These are phyloP conservation scores for Asparagopsis taxiformis DNA, from an alignment of 31 red algal species.

Conservation along the genomic window DNA sequence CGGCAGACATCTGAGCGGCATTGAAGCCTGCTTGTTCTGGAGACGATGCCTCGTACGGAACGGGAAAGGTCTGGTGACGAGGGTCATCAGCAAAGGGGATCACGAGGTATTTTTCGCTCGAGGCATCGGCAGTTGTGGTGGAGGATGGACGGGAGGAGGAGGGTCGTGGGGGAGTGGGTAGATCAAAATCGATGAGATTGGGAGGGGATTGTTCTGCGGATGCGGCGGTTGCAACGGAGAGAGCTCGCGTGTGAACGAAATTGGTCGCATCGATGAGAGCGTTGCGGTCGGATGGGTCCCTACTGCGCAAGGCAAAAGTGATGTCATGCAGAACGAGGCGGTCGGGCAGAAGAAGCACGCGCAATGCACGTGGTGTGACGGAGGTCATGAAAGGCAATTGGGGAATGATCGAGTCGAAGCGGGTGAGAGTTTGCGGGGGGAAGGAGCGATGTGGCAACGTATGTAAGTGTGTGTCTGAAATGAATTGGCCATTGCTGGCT, in stretches of 20 bases:
- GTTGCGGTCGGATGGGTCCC: slow-evolving; percentile 69
- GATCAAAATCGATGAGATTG: slow-evolving; percentile 40
- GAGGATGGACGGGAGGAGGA: not conserved
- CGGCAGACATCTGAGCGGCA: not conserved
- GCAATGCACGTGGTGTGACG: slow-evolving; percentile 44
- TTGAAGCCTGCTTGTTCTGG: slow-evolving; percentile 43
- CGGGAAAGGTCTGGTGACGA: slow-evolving; percentile 1
- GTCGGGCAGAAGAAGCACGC: slow-evolving; percentile 55
- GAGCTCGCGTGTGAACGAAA: slow-evolving; percentile 16
- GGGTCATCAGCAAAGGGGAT: slow-evolving; percentile 55
- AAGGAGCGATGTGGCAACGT: no score
- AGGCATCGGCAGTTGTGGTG: not conserved
- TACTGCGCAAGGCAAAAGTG: slow-evolving; percentile 8
- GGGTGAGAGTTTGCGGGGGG: no score
- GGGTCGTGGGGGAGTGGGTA: slow-evolving; percentile 38
- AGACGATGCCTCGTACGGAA: slow-evolving; percentile 21
- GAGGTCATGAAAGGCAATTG: no score
- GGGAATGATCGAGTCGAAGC: no score
- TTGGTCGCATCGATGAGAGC: slow-evolving; percentile 80
- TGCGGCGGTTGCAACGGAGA: no score
- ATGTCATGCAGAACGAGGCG: slow-evolving; percentile 67
- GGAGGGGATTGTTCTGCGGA: not conserved
- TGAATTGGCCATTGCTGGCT: no score
- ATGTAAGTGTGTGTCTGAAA: no score
- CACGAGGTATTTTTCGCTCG: slow-evolving; percentile 43